Base-by-base conservation (phyloP, 2,329 filamentous ascomycete genomes). In the Hypoxylon sp. region DNA sequence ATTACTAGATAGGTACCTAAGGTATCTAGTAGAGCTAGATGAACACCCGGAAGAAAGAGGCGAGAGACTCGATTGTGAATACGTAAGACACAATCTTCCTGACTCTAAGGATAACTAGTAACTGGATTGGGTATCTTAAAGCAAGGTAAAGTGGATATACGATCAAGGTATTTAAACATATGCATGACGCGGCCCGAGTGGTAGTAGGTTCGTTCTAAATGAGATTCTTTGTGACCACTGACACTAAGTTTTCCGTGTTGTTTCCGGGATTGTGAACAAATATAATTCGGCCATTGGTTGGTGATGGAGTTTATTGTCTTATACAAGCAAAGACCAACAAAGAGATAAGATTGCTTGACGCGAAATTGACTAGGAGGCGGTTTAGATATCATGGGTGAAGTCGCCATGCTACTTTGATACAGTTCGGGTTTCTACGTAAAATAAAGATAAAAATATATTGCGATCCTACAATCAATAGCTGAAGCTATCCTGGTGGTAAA, bases 231-330 rank as follows among this genome's bases (percentile, higher is more conserved):
- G 48, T 62, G 6, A 10, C 26, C 10, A 41, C 21, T 20, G 18
- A 2, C 10, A 18, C 20, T 37, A 27, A 21, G 35, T 2, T 35
- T 58, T 55, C 31, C 37, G 21, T 43, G 27, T 47, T 55, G 52
- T 48, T 59, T 60, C 48, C 60, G 56, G 60, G 37, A 54, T 0
- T 42, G 31, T 47, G 18, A 17, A 46, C 48, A 43, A 56, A 58
- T 63, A 47, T 61, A 17, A 41, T 35, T 51, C 24, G 15, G 35
- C 29, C 56, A 54, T 42, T 41, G 33, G 50, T 26, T 47, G 47
- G 54, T 41, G 11, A 51, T 46, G 5, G 8, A 27, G 31, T 3
- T 7, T 17, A 48, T 40, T 61, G 53, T 61, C 54, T 55, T 38
- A 26, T 10, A 31, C 48, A 48, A 53, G 33, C 41, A 37, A 23